These are phyloP conservation scores for Penicillium cinerascens DNA, from an alignment of 495 filamentous ascomycete genomes.

Conservation along the genomic window DNA sequence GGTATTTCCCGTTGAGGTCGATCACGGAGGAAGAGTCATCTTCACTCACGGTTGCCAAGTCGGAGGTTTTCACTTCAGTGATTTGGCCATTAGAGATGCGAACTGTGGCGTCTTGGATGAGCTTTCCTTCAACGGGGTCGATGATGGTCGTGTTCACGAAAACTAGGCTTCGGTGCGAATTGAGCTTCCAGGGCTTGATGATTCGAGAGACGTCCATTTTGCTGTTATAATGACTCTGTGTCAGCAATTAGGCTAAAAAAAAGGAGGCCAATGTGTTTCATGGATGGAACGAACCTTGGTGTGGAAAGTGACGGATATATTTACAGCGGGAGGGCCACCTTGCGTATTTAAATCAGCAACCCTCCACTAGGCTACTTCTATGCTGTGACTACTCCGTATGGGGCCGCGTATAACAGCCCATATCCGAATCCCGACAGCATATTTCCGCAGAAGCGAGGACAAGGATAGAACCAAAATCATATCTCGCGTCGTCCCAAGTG, in stretches of 20 bases:
- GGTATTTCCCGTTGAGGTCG: constrained; percentile 43
- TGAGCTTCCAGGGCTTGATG: constrained; percentile 34
- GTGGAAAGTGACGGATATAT: not conserved
- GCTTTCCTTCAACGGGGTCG: constrained; percentile 23
- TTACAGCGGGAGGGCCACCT: too few species aligned
- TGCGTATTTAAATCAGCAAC: too few species aligned
- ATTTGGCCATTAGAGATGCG: constrained; percentile 24
- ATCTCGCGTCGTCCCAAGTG: not conserved
- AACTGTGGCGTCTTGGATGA: constrained; percentile 24
- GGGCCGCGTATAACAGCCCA: not conserved
- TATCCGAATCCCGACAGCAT: not conserved
- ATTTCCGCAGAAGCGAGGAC: too few species aligned
- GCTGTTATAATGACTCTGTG: not conserved
- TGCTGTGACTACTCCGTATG: too few species aligned
- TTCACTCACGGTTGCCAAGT: too few species aligned
- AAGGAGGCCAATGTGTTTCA: not conserved
- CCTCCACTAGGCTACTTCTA: not conserved
- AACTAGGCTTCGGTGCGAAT: constrained; percentile 17
- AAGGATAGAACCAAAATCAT: not conserved
- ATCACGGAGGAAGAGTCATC: too few species aligned
- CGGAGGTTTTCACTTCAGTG: constrained; percentile 10
- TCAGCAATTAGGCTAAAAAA: too few species aligned
- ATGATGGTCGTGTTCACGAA: constrained; percentile 32
- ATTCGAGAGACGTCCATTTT: constrained; percentile 16
- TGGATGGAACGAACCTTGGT: not conserved